Evolutionary conservation across 2,329 filamentous ascomycete species (phyloP).

Genomic region (Alternaria gaisen): DNA sequence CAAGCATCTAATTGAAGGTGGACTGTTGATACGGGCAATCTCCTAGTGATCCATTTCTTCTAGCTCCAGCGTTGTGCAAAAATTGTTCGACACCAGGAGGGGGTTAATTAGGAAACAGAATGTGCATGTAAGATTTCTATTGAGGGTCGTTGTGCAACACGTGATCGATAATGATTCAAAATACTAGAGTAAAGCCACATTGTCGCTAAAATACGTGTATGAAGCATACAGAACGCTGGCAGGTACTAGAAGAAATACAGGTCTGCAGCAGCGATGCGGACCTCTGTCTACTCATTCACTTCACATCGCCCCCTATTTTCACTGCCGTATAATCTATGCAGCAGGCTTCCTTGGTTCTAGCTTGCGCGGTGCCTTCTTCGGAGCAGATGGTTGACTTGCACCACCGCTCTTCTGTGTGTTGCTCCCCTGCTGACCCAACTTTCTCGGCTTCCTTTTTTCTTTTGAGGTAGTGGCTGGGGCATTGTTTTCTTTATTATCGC

Average conservation of each 20-base stretch:
- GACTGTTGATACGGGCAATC: neutral
- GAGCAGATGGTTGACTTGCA: neutral
- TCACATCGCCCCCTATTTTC: neutral
- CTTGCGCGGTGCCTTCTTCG: slow-evolving; percentile 37
- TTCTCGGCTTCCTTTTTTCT: slow-evolving; percentile 37
- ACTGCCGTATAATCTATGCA: slow-evolving; percentile 1
- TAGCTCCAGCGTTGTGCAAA: neutral
- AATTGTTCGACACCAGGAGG: too few species aligned
- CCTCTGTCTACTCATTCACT: neutral
- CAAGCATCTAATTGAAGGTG: neutral
- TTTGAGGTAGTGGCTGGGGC: slow-evolving; percentile 14
- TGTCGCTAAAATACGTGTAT: neutral
- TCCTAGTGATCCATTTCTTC: neutral
- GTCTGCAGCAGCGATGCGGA: neutral
- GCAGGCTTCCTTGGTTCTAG: slow-evolving; percentile 33
- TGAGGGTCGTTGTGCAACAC: too few species aligned
- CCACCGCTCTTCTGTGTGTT: slow-evolving; percentile 8
- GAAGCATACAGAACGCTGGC: neutral
- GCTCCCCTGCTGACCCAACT: slow-evolving; percentile 28
- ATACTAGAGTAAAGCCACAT: neutral
- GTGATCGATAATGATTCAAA: neutral
- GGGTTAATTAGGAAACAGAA: too few species aligned
- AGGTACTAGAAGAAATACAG: neutral
- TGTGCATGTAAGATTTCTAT: too few species aligned
- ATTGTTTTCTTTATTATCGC: slow-evolving; percentile 29